A percentile compares a stretch with the other conserved stretches of the same genome.
These are phyloP conservation scores for Cubamyces lactineus DNA, from an alignment of 768 basidiomycete genomes.

Conservation along the genomic window DNA sequence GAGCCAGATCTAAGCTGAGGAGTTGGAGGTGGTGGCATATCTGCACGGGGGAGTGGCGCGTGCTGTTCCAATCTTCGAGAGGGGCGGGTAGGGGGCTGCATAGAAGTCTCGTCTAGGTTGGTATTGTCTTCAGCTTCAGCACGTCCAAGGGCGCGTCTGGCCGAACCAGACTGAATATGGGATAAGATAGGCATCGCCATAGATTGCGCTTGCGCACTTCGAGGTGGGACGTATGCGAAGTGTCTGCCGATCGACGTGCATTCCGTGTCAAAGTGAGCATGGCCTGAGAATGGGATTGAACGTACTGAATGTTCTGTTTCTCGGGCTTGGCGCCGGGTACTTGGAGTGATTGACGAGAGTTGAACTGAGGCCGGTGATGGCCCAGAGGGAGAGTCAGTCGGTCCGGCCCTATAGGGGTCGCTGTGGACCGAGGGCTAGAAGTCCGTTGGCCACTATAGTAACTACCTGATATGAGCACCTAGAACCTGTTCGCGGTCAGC, in stretches of 20 bases:
- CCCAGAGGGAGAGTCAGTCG: conserved; percentile 69
- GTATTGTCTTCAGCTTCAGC: neutral
- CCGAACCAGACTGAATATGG: conserved; percentile 47
- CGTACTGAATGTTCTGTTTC: conserved; percentile 20
- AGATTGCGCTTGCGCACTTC: conserved; percentile 43
- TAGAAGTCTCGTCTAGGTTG: conserved; percentile 18
- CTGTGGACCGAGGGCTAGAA: conserved; percentile 65
- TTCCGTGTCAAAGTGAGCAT: neutral
- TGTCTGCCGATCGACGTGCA: conserved; percentile 49
- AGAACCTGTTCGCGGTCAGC: neutral
- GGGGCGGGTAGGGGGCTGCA: conserved; percentile 36
- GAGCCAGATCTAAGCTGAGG: conserved; percentile 39
- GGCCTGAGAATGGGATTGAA: neutral
- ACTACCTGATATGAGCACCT: conserved; percentile 5
- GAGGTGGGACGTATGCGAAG: conserved; percentile 64
- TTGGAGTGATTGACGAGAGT: conserved; percentile 28
- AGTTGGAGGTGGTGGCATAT: conserved; percentile 59
- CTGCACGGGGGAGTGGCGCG: conserved; percentile 19
- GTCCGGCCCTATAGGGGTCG: conserved; percentile 60
- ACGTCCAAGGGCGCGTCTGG: conserved; percentile 39
- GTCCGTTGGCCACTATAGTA: conserved; percentile 26
- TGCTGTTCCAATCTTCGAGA: conserved; percentile 18
- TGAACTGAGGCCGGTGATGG: conserved; percentile 53
- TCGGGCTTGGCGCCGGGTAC: neutral
- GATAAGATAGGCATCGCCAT: conserved; percentile 39